phyloP scores from a whole-genome alignment of 2,329 filamentous ascomycete genomes.

The Fusarium nanum region DNA sequence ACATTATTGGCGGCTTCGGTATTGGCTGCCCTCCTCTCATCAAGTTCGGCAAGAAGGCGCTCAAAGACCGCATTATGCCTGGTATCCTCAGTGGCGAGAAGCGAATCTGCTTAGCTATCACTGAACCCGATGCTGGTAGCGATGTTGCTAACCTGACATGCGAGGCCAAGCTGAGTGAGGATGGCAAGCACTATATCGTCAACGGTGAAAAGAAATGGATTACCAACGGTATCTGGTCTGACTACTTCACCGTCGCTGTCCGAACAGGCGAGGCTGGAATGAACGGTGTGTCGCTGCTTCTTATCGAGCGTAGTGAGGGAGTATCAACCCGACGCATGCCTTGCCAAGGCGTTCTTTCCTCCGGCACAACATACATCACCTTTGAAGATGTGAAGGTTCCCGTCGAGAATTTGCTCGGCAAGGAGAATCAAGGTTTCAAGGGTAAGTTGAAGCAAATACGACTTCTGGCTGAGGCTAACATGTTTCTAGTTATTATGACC shows the following conservation, averaged over 20 bases:
- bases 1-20: conserved; percentile 94
- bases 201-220: conserved; percentile 99
- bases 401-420: conserved; percentile 98
- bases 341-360: conserved; percentile 95
- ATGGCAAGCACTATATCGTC: conserved; percentile 99
- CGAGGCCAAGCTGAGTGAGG: conserved; percentile 92
- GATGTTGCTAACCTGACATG: conserved; percentile 96
- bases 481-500: conserved; percentile 85
- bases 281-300: conserved; percentile 89
- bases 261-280: conserved; percentile 89
- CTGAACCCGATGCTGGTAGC: conserved; percentile 92
- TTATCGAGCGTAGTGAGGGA: conserved; percentile 91
- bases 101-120: conserved; percentile 97
- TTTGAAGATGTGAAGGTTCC: conserved; percentile 99
- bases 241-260: conserved; percentile 98
- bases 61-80: conserved; percentile 89
- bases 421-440: conserved; percentile 98
- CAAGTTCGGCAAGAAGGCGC: conserved; percentile 87
- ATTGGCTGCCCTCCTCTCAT: conserved; percentile 93
- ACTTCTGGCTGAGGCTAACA: conserved; percentile 73
- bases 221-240: conserved; percentile 95
- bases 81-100: conserved; percentile 92
- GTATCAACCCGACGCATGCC: conserved; percentile 97
- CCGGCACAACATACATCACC: conserved; percentile 84
- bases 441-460: conserved; percentile 72